Evolutionary conservation across 129 eudicot genomes (phyloP), one percentile per base, ranked within the genome.

Genomic region (Apium graveolens): DNA sequence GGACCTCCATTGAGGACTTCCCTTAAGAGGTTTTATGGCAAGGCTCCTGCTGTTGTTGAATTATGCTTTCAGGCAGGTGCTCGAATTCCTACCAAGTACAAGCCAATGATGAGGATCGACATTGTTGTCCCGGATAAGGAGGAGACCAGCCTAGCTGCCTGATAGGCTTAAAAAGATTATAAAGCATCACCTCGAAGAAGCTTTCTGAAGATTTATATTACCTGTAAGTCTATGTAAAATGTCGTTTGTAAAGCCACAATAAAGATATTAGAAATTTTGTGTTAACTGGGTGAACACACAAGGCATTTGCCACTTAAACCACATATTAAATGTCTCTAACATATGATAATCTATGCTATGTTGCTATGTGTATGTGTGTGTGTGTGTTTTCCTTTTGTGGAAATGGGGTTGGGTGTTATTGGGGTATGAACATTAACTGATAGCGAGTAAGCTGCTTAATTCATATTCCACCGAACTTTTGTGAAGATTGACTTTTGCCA

Each of bases 51-150:
- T n/a, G 92, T 92, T 45, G 92, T 95, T 43, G 99, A 95, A 78
- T 3, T 95, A 51, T 95, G 99, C 80, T 70, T 83, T 85, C 99
- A 92, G 86, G 97, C 90, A 1, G 99, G 99, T 44, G 99, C 96
- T 48, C 80, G 68, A 27, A 86, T 90, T 73, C 92, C 99, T 43
- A 65, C 78, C 3, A 88, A 80, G 82, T 95, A 91, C 85, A 83
- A 74, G 76, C 97, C 99, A 1, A 88, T 95, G 96, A 95, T 95
- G 99, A 87, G 99, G 85, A 85, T 87, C 6, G 99, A 95, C 82
- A 92, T 95, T 57, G 96, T 95, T 84, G 87, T 95, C 65, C 99
- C 99, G 0, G 91, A 90, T 42, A 81, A 49, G 26, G 97, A 90
- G 72, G 98, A 91, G 80, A 92, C 92, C 60, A 76, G 84, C 62